phyloP scores from a whole-genome alignment of 441 rosid genomes.

The Pelargonium myrrhifolium region DNA sequence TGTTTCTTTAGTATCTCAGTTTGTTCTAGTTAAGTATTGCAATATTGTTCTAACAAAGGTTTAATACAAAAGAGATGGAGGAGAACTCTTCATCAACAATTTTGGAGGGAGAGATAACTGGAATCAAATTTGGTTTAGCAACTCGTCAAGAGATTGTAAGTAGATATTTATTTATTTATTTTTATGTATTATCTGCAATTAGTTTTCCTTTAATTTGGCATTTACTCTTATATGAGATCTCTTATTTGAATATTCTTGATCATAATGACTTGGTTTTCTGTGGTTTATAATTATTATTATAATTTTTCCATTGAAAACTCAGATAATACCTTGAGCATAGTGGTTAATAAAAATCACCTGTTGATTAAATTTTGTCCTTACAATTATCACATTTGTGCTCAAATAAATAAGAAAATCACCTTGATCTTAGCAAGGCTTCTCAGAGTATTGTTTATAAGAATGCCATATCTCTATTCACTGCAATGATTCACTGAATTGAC shows the following conservation, averaged over 20 bases:
- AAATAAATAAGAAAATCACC: not conserved
- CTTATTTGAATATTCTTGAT: not conserved
- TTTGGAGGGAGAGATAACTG: slow-evolving; percentile 65
- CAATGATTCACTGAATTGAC: not conserved
- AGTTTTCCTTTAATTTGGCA: not conserved
- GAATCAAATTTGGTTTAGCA: slow-evolving; percentile 68
- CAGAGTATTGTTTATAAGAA: not conserved
- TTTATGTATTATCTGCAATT: slow-evolving; percentile 16
- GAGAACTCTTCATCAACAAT: slow-evolving; percentile 33
- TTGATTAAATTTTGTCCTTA: not conserved
- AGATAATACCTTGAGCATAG: not conserved
- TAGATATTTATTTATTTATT: slow-evolving; percentile 16
- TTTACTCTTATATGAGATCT: not conserved
- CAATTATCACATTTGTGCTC: not conserved
- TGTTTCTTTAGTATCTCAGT: not conserved
- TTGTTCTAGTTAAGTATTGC: not conserved
- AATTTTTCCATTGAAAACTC: not conserved
- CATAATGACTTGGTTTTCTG: not conserved
- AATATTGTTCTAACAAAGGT: not conserved
- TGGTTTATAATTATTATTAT: not conserved
- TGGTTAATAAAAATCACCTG: not conserved
- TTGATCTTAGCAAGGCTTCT: not conserved
- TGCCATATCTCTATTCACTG: not conserved
- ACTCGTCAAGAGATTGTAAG: slow-evolving; percentile 71
- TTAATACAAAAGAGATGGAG: slow-evolving; percentile 37